Evolutionary conservation across 805 yeast species (phyloP).

Genomic region (Clavispora fructus): DNA sequence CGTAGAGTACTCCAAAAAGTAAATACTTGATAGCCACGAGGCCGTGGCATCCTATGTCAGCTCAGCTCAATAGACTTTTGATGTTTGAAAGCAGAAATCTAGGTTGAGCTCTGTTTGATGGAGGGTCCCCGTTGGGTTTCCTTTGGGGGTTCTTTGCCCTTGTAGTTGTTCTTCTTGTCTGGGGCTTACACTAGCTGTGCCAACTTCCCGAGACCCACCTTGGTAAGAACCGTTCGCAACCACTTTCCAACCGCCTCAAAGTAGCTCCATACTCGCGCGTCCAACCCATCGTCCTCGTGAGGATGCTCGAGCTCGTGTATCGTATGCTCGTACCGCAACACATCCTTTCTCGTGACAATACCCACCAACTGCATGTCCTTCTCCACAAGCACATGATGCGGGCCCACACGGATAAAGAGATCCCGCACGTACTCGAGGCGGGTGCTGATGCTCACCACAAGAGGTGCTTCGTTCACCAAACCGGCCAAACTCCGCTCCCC

Average conservation of each 20-base stretch:
- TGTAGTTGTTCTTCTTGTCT: no score
- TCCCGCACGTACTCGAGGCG: conserved; percentile 60
- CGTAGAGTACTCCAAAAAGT: no score
- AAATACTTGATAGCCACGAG: no score
- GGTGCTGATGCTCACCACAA: conserved; percentile 49
- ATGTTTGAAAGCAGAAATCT: no score
- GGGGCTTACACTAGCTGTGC: conserved; percentile 1
- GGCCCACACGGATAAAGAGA: conserved; percentile 75
- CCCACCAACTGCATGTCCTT: conserved; percentile 62
- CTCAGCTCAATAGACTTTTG: no score
- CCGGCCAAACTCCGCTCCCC: conserved; percentile 17
- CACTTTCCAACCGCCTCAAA: conserved; percentile 3
- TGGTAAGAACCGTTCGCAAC: background rate
- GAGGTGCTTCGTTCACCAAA: conserved; percentile 51
- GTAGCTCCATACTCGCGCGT: conserved; percentile 30
- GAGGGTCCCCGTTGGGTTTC: no score
- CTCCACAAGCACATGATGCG: conserved; percentile 65
- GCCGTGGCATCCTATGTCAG: no score
- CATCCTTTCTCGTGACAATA: conserved; percentile 78
- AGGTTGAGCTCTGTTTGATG: no score
- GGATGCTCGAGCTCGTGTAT: conserved; percentile 20
- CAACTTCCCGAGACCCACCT: conserved; percentile 1
- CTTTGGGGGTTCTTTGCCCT: no score
- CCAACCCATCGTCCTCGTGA: conserved; percentile 17
- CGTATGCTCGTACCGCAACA: conserved; percentile 56